phyloP scores from a whole-genome alignment of 306 rosid species.

The Vigna trinervia region DNA sequence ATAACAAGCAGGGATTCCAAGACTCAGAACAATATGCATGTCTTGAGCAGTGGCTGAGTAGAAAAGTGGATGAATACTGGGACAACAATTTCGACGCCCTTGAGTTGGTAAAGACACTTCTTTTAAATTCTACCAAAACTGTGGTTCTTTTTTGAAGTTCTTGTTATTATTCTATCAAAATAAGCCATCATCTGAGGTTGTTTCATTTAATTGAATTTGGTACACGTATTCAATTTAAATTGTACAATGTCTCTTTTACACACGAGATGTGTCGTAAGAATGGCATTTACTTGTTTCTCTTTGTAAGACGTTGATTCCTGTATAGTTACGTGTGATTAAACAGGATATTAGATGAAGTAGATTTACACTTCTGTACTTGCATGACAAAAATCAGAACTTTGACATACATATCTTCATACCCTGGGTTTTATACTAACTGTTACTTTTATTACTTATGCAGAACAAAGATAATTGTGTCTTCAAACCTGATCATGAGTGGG shows the following conservation, averaged over 20 bases:
- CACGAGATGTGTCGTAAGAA: not conserved
- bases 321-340: slow-evolving; percentile 8
- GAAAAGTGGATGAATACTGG: slow-evolving; percentile 57
- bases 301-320: slow-evolving; percentile 4
- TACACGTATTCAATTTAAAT: slow-evolving; percentile 19
- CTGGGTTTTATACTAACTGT: not conserved
- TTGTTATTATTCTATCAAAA: not conserved
- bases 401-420: not conserved
- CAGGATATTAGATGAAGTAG: not conserved
- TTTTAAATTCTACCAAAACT: slow-evolving; percentile 21
- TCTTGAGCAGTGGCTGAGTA: slow-evolving; percentile 62
- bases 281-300: not conserved
- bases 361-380: not conserved
- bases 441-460: slow-evolving; percentile 37
- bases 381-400: not conserved
- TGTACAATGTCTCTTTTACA: slow-evolving; percentile 22
- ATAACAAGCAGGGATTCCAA: slow-evolving; percentile 71
- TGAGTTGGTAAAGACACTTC: slow-evolving; percentile 48
- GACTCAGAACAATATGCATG: slow-evolving; percentile 58
- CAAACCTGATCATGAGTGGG: slow-evolving; percentile 68
- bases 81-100: slow-evolving; percentile 56
- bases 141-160: not conserved
- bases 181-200: not conserved
- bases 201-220: slow-evolving; percentile 33
- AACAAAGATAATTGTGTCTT: slow-evolving; percentile 40